Conservation (phyloP, 345 rosid genomes). For the Mangifera indica region DNA sequence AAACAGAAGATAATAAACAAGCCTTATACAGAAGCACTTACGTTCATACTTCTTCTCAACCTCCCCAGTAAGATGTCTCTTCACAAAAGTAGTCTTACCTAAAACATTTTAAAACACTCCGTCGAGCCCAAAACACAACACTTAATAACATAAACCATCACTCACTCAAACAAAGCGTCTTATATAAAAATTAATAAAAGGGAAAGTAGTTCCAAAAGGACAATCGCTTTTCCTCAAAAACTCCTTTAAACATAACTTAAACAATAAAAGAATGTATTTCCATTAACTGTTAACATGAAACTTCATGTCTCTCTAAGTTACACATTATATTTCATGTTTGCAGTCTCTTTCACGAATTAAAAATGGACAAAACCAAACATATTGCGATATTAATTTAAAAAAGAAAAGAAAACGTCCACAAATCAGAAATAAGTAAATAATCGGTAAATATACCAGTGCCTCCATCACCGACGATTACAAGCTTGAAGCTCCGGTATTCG, state of each 20-base stretch:
- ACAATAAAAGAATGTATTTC: not conserved
- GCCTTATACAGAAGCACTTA: slow-evolving; percentile 29
- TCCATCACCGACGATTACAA: slow-evolving; percentile 88
- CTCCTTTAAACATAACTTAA: too few relatives aligned
- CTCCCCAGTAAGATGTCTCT: slow-evolving; percentile 93
- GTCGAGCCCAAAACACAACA: not conserved
- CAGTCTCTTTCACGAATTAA: not conserved
- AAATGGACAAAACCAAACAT: too few relatives aligned
- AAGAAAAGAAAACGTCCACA: not conserved
- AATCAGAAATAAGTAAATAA: not conserved
- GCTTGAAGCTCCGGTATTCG: slow-evolving; percentile 81
- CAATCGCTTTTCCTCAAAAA: too few relatives aligned
- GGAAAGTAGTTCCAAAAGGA: too few relatives aligned
- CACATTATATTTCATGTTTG: not conserved
- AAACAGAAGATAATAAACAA: not conserved
- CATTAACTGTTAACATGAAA: too few relatives aligned
- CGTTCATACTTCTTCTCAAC: slow-evolving; percentile 97
- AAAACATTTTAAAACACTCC: too few relatives aligned
- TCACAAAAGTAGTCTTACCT: slow-evolving; percentile 92
- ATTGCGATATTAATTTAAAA: not conserved
- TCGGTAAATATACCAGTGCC: slow-evolving; percentile 66
- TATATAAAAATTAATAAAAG: too few relatives aligned
- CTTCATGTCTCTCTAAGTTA: not conserved
- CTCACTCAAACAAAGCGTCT: not conserved
- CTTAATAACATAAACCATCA: not conserved